Conservation (phyloP, 2,329 filamentous ascomycete species). For the Hymenoscyphus occultus region DNA sequence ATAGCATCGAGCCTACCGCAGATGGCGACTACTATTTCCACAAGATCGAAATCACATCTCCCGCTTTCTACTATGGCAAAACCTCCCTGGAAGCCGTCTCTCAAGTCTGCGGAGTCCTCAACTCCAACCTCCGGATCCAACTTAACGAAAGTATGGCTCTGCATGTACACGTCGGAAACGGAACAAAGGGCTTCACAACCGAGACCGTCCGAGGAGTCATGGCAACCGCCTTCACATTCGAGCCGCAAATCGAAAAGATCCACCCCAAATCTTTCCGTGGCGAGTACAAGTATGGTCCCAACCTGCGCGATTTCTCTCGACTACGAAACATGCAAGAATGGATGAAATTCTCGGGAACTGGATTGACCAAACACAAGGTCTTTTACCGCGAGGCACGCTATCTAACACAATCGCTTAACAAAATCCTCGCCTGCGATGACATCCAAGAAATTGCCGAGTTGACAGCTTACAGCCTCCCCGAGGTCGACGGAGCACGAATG, state of each 20-base stretch:
- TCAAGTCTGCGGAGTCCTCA: background rate
- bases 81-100: background rate
- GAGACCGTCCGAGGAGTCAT: background rate
- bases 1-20: background rate
- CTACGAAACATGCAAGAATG: background rate
- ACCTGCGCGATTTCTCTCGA: background rate
- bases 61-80: background rate
- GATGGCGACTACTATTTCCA: background rate
- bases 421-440: background rate
- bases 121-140: background rate
- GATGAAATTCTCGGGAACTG: background rate
- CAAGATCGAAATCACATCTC: background rate
- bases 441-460: background rate
- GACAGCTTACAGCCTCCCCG: background rate
- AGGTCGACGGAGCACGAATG: background rate
- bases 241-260: conserved; percentile 5
- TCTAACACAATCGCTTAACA: background rate
- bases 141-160: background rate
- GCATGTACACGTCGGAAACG: conserved; percentile 5
- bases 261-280: background rate
- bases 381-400: background rate
- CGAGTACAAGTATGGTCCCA: background rate
- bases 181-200: background rate
- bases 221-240: conserved; percentile 5
- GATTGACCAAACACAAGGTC: background rate